These are phyloP conservation scores for Carex arenaria DNA, from an alignment of 202 grass and related monocot genomes.

Conservation along the genomic window DNA sequence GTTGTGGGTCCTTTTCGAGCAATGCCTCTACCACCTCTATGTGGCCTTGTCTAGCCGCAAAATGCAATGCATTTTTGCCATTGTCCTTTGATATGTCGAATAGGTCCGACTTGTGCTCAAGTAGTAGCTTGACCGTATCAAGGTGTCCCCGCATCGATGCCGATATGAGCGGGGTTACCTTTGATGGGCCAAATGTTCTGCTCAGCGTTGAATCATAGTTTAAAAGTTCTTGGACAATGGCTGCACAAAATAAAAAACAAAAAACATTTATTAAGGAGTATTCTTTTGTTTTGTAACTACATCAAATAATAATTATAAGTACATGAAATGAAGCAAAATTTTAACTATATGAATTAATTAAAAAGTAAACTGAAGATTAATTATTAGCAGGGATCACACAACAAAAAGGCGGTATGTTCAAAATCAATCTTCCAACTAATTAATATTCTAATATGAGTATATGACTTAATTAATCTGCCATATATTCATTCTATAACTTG, in stretches of 20 bases:
- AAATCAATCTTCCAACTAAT: background rate
- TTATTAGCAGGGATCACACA: background rate
- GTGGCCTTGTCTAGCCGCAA: slow-evolving; percentile 79
- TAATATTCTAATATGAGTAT: background rate
- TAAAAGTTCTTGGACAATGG: slow-evolving; percentile 70
- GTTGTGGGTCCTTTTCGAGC: slow-evolving; percentile 80
- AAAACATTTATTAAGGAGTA: slow-evolving; percentile 21
- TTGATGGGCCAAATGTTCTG: slow-evolving; percentile 82
- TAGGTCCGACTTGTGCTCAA: slow-evolving; percentile 66
- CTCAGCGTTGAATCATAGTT: slow-evolving; percentile 36
- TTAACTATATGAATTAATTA: background rate
- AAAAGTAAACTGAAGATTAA: background rate
- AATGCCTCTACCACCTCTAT: slow-evolving; percentile 57
- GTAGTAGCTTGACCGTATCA: slow-evolving; percentile 53
- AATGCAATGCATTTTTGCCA: slow-evolving; percentile 80
- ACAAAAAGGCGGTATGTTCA: background rate
- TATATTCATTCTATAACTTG: background rate
- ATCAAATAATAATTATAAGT: background rate
- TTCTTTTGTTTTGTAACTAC: background rate
- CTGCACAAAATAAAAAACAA: slow-evolving; percentile 27
- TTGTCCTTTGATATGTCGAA: slow-evolving; percentile 77
- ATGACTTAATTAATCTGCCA: background rate
- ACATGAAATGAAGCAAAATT: background rate
- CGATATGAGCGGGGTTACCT: slow-evolving; percentile 64
- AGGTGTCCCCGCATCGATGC: slow-evolving; percentile 68